Evolutionary conservation across 2,329 filamentous ascomycete species (phyloP).

Genomic region (Pseudopithomyces chartarum): DNA sequence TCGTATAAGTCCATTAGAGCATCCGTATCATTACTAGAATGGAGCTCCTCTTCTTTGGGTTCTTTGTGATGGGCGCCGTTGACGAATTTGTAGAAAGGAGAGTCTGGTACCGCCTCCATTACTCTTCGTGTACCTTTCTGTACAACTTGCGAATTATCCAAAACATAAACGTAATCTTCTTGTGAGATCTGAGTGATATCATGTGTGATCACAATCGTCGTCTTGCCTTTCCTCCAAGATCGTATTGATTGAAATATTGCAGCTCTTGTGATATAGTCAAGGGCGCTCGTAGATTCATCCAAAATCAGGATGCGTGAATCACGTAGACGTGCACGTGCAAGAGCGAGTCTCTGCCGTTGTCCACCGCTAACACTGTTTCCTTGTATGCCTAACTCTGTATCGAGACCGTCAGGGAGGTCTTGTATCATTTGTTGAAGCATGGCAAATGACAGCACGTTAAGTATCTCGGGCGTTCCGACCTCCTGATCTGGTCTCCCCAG

Average conservation of each 20-base stretch:
- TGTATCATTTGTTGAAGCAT: constrained; percentile 71
- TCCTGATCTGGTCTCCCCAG: constrained; percentile 65
- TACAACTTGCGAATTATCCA: constrained; percentile 71
- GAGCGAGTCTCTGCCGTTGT: constrained; percentile 78
- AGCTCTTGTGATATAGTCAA: constrained; percentile 74
- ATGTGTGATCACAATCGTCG: constrained; percentile 92
- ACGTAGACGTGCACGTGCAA: constrained; percentile 78
- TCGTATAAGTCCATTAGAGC: constrained; percentile 24
- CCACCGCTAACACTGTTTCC: constrained; percentile 79
- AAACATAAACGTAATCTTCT: constrained; percentile 78
- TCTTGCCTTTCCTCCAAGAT: constrained; percentile 77
- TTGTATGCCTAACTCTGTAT: constrained; percentile 73
- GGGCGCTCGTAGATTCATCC: constrained; percentile 85
- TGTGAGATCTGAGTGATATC: constrained; percentile 76
- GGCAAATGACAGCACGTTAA: constrained; percentile 67
- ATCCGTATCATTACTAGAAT: constrained; percentile 17
- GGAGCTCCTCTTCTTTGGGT: constrained; percentile 1
- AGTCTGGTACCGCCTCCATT: constrained; percentile 53
- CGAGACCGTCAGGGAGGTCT: constrained; percentile 69
- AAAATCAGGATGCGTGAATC: constrained; percentile 82
- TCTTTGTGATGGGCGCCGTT: constrained; percentile 13
- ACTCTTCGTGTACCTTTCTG: constrained; percentile 69
- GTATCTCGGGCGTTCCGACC: constrained; percentile 61
- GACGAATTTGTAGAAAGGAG: constrained; percentile 53
- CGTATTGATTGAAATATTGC: constrained; percentile 77